Percentiles rank a stretch among this genome's conserved stretches.
Conservation (phyloP, 306 rosid species). For the Vigna hirtella region DNA sequence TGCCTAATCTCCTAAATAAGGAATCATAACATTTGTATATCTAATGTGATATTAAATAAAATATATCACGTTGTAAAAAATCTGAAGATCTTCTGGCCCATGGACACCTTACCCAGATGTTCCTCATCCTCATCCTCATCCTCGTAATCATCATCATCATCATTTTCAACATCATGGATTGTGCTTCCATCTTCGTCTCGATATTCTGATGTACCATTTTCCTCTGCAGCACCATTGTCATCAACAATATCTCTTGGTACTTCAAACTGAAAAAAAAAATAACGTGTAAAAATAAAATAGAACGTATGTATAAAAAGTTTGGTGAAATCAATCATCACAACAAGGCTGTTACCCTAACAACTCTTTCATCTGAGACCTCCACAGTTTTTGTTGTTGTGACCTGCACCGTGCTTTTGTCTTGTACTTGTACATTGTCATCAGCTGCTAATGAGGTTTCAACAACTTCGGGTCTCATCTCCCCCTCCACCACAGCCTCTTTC, state of each 20-base stretch:
- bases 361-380: slow-evolving; percentile 58
- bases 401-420: slow-evolving; percentile 44
- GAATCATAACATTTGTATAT: slow-evolving; percentile 27
- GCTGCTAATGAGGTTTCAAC: slow-evolving; percentile 48
- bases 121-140: slow-evolving; percentile 53
- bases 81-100: slow-evolving; percentile 70
- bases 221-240: slow-evolving; percentile 57
- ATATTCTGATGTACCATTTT: slow-evolving; percentile 47
- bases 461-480: slow-evolving; percentile 49
- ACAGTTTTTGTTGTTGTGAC: slow-evolving; percentile 52
- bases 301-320: background rate
- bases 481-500: slow-evolving; percentile 52
- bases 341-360: slow-evolving; percentile 64
- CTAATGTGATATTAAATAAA: slow-evolving; percentile 22
- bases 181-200: slow-evolving; percentile 58
- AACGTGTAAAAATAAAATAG: background rate
- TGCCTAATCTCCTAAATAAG: slow-evolving; percentile 43
- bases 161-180: slow-evolving; percentile 53
- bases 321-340: slow-evolving; percentile 28
- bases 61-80: slow-evolving; percentile 74
- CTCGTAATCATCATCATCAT: slow-evolving; percentile 43
- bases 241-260: slow-evolving; percentile 50
- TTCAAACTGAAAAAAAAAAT: slow-evolving; percentile 59
- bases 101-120: slow-evolving; percentile 64
- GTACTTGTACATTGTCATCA: slow-evolving; percentile 49